These are phyloP conservation scores for Sclerotiophoma versabilis DNA, from an alignment of 2,329 filamentous ascomycete species.

Conservation along the genomic window DNA sequence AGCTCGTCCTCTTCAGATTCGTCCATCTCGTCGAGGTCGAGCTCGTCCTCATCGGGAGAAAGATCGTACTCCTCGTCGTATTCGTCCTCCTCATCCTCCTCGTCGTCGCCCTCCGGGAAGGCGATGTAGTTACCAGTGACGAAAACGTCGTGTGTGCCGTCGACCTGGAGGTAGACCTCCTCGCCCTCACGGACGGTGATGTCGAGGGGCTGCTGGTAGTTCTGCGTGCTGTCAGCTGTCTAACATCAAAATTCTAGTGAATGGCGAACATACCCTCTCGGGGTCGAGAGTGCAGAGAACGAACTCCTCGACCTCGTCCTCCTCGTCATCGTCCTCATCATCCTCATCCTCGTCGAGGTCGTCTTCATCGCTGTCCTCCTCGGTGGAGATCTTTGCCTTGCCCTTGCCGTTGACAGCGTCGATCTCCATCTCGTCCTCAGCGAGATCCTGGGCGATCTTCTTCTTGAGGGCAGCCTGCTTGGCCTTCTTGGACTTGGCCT, in stretches of 20 bases:
- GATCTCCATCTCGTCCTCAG: conserved; percentile 77
- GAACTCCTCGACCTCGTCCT: conserved; percentile 78
- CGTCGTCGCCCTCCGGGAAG: conserved; percentile 66
- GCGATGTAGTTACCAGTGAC: conserved; percentile 97
- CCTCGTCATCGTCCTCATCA: conserved; percentile 51
- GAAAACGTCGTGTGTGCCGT: conserved; percentile 87
- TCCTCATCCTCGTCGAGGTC: conserved; percentile 42
- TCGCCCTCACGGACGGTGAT: conserved; percentile 90
- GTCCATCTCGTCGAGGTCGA: conserved; percentile 60
- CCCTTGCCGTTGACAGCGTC: conserved; percentile 61
- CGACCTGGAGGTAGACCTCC: conserved; percentile 89
- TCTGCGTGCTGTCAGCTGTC: conserved; percentile 61
- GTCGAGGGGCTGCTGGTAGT: conserved; percentile 94
- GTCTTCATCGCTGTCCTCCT: conserved; percentile 68
- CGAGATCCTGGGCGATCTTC: conserved; percentile 75
- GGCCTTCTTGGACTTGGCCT: conserved; percentile 86
- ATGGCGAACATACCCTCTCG: conserved; percentile 75
- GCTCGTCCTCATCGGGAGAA: conserved; percentile 79
- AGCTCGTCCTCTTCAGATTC: conserved; percentile 59
- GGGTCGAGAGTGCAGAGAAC: conserved; percentile 96
- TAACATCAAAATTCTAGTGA: conserved; percentile 9
- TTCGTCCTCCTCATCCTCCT: conserved; percentile 67
- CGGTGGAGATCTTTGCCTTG: conserved; percentile 70
- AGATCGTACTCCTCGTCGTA: conserved; percentile 74
- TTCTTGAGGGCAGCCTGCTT: conserved; percentile 78